Evolutionary conservation across 2,329 filamentous ascomycete genomes (phyloP).

Genomic region (Colletotrichum chrysophilum): DNA sequence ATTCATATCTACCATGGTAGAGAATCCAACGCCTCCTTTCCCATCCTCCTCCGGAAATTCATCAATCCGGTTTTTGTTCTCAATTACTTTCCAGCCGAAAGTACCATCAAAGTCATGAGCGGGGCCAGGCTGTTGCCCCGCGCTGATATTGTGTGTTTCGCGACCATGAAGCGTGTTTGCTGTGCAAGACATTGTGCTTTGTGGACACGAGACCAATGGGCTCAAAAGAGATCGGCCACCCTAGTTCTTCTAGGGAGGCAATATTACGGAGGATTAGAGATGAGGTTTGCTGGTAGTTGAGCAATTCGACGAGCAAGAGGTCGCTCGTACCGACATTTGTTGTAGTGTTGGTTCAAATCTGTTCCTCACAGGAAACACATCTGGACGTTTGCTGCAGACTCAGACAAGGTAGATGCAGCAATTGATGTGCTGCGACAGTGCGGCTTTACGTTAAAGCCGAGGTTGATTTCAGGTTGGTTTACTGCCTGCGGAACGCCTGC

Average conservation of each 20-base stretch:
- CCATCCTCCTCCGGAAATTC: neutral
- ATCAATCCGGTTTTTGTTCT: neutral
- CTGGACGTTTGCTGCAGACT: neutral
- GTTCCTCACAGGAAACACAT: neutral
- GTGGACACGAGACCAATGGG: neutral
- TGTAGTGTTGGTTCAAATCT: neutral
- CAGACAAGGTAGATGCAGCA: neutral
- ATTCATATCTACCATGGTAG: slow-evolving; percentile 21
- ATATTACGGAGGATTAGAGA: neutral
- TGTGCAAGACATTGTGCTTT: neutral
- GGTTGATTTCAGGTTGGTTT: neutral
- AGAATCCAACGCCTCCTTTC: neutral
- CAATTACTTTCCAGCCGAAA: neutral
- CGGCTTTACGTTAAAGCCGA: neutral
- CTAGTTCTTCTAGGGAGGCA: neutral
- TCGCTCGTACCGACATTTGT: neutral
- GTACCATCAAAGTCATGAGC: neutral
- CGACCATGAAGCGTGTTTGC: neutral
- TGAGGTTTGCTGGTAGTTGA: neutral
- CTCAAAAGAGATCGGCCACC: neutral
- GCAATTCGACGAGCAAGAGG: slow-evolving; percentile 4
- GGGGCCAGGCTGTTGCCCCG: neutral
- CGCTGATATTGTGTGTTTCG: neutral
- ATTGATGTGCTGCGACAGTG: neutral
- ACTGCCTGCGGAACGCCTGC: slow-evolving; percentile 43